Evolutionary conservation across 2,329 filamentous ascomycete genomes (phyloP), one percentile per base, ranked within the genome.

Genomic region (Cordyceps sp.): DNA sequence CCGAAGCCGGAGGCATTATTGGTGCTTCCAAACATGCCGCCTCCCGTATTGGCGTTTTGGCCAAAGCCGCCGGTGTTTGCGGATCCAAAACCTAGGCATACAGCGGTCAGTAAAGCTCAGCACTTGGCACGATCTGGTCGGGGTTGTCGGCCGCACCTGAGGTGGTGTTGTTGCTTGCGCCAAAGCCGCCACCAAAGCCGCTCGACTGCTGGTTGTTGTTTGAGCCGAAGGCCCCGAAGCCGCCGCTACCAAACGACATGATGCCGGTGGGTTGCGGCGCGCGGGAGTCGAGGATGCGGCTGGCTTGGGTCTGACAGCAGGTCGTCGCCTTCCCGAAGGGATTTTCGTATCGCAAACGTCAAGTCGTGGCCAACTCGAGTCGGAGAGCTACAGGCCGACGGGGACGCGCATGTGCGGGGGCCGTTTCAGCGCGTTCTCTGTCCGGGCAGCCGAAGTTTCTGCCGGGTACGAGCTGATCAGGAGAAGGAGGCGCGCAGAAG

Each of bases 121-220:
- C n/a, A n/a, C n/a, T n/a, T n/a, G 18, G 15, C 4, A 18, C 7
- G 5, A 13, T 16, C 22, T 28, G 18, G 4, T n/a, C n/a, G n/a
- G 25, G 8, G 19, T n/a, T 7, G 19, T n/a, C 20, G 37, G 44
- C 63, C 67, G 50, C 71, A 76, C 72, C 68, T 54, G 48, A 54
- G 34, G 7, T 17, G 49, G 55, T 57, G 37, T 45, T 59, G 38
- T 48, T 57, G 37, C 50, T 58, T 34, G 55, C 32, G 25, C 66
- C 66, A 37, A 71, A 76, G 28, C 70, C 72, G 27, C 70, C 71
- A 42, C 69, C 68, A 52, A 79, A 79, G 16, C 57, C 59, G 31
- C 41, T 44, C 16, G 49, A 43, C 32, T 36, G 32, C 27, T 45
- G 37, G 29, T 44, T 40, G 26, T 66, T 72, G 40, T 63, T 66